A percentile compares a stretch with the other conserved stretches of the same genome.
These are phyloP conservation scores for Boletus vermiculosoides DNA, from an alignment of 768 basidiomycete species.

Conservation along the genomic window DNA sequence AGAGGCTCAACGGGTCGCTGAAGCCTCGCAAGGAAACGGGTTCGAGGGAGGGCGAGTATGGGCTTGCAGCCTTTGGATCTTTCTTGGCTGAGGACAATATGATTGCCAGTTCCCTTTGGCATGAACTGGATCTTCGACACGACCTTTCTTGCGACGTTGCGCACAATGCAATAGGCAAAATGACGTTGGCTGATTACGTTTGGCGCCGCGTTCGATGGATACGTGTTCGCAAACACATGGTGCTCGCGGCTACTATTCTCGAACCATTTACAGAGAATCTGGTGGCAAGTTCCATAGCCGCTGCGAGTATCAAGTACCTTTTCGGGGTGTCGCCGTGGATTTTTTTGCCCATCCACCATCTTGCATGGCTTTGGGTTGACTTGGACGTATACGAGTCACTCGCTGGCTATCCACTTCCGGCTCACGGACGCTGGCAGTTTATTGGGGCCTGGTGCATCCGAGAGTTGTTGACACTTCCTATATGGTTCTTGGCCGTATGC, in stretches of 20 bases:
- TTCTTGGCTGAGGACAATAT: slow-evolving; percentile 98
- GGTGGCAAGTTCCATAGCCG: slow-evolving; percentile 63
- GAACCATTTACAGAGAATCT: slow-evolving; percentile 94
- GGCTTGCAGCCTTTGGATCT: slow-evolving; percentile 78
- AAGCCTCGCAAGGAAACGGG: slow-evolving; percentile 40
- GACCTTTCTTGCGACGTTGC: slow-evolving; percentile 90
- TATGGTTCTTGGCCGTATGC: slow-evolving; percentile 79
- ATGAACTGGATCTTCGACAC: slow-evolving; percentile 85
- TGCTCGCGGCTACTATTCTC: slow-evolving; percentile 75
- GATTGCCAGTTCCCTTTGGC: slow-evolving; percentile 92
- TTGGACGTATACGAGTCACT: slow-evolving; percentile 79
- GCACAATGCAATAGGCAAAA: slow-evolving; percentile 83
- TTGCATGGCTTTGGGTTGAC: slow-evolving; percentile 75
- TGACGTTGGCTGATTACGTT: slow-evolving; percentile 83
- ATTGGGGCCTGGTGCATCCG: slow-evolving; percentile 74
- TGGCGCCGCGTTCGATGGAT: slow-evolving; percentile 94
- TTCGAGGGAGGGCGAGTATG: slow-evolving; percentile 34
- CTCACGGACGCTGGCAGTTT: slow-evolving; percentile 54
- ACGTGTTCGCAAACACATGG: slow-evolving; percentile 94
- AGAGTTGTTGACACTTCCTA: slow-evolving; percentile 83
- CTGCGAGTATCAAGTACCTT: slow-evolving; percentile 51
- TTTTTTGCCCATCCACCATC: slow-evolving; percentile 58
- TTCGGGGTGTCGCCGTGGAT: slow-evolving; percentile 52
- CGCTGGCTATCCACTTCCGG: slow-evolving; percentile 58
- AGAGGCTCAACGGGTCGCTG: slow-evolving; percentile 66